Percentiles rank a stretch among this genome's conserved stretches.
Evolutionary conservation across 768 basidiomycete genomes (phyloP).

Genomic region (Dioszegia aurantiaca): DNA sequence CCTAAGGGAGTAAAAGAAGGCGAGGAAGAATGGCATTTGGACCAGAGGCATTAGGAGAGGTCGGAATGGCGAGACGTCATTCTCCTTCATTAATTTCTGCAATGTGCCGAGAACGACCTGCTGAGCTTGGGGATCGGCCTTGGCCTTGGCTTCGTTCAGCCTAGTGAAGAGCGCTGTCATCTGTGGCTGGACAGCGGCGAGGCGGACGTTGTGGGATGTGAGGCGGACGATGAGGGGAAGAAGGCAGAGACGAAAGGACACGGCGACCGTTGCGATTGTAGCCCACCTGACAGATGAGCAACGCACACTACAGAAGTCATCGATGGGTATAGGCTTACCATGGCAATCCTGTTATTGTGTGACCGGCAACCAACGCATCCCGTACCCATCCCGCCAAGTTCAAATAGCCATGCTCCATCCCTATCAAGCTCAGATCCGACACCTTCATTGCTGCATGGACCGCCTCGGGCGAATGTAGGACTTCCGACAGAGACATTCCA

Average conservation of each 20-base stretch:
- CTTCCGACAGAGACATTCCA: conserved; percentile 28
- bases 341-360: conserved; percentile 43
- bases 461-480: conserved; percentile 48
- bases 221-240: conserved; percentile 57
- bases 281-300: conserved; percentile 42
- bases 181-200: conserved; percentile 63
- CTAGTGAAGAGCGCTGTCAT: conserved; percentile 61
- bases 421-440: conserved; percentile 45
- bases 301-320: not conserved
- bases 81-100: conserved; percentile 61
- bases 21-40: conserved; percentile 73
- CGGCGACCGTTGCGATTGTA: conserved; percentile 44
- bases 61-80: conserved; percentile 63
- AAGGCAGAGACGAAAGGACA: conserved; percentile 53
- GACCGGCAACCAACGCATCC: conserved; percentile 43
- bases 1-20: conserved; percentile 78
- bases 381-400: conserved; percentile 42
- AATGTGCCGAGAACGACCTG: conserved; percentile 57
- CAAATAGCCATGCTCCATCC: conserved; percentile 41
- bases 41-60: conserved; percentile 62
- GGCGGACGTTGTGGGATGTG: conserved; percentile 67
- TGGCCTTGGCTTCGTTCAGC: conserved; percentile 55
- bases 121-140: conserved; percentile 54
- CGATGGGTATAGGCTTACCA: conserved; percentile 37
- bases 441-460: conserved; percentile 43